Conservation (phyloP, 768 basidiomycete species). For the Rhodotorula graminis region DNA sequence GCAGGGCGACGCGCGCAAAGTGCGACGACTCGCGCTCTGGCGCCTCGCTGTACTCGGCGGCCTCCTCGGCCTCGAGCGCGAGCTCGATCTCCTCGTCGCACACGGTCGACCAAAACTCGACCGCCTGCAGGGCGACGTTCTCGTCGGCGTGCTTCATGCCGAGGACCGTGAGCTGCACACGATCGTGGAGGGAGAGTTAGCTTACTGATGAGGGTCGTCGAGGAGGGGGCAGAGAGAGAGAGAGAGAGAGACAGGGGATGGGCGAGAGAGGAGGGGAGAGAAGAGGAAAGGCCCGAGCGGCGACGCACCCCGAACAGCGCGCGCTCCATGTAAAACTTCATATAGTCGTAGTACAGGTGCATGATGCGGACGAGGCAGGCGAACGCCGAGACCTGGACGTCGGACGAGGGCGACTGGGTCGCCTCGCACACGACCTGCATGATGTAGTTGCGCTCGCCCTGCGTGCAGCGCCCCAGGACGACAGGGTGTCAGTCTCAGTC, state of each 20-base stretch:
- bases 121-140: slow-evolving; percentile 85
- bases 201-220: neutral
- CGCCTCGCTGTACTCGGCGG: slow-evolving; percentile 76
- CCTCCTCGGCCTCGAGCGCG: slow-evolving; percentile 85
- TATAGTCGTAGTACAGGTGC: slow-evolving; percentile 97
- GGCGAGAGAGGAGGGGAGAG: slow-evolving; percentile 5
- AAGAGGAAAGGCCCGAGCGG: neutral
- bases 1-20: slow-evolving; percentile 89
- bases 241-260: slow-evolving; percentile 1
- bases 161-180: slow-evolving; percentile 91
- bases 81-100: slow-evolving; percentile 96
- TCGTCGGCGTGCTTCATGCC: slow-evolving; percentile 95
- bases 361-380: slow-evolving; percentile 94
- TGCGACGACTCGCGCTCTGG: slow-evolving; percentile 80
- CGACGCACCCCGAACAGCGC: slow-evolving; percentile 80
- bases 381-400: slow-evolving; percentile 92
- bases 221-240: too few species aligned
- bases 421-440: slow-evolving; percentile 99
- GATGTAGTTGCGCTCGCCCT: slow-evolving; percentile 99
- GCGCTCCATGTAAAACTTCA: slow-evolving; percentile 99
- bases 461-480: neutral
- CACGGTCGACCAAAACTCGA: slow-evolving; percentile 99
- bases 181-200: slow-evolving; percentile 4
- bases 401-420: slow-evolving; percentile 72
- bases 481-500: too few species aligned